phyloP scores from a whole-genome alignment of 139 green algal species.

The Raphidocelis subcapitata region DNA sequence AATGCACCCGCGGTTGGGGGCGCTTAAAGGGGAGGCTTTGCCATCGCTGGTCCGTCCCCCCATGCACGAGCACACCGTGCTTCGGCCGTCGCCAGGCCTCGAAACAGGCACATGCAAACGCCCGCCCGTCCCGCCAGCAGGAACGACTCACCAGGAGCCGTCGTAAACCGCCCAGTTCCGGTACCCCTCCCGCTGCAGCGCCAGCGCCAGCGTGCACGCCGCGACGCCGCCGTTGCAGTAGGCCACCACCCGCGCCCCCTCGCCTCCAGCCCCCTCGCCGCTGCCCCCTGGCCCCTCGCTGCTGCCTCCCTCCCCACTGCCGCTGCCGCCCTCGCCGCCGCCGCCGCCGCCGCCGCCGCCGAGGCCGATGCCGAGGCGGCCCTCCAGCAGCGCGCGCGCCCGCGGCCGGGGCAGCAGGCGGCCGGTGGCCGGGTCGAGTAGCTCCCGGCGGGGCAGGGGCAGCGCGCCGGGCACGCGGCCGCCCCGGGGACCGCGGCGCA shows the following conservation, averaged over 20 bases:
- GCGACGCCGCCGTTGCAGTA: constrained; percentile 45
- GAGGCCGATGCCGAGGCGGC: neutral
- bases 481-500: constrained; percentile 11
- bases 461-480: constrained; percentile 28
- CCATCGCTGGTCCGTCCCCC: too few species aligned
- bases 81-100: too few species aligned
- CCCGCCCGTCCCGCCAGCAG: too few species aligned
- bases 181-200: constrained; percentile 25
- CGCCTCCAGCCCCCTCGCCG: neutral
- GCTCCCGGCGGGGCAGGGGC: constrained; percentile 11
- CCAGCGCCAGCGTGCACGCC: constrained; percentile 23
- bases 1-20: too few species aligned
- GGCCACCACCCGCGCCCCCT: neutral
- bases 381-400: constrained; percentile 8
- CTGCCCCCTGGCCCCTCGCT: constrained; percentile 2
- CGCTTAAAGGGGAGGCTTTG: too few species aligned
- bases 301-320: neutral
- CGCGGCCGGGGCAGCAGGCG: constrained; percentile 6
- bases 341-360: neutral
- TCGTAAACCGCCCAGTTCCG: constrained; percentile 32
- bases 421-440: constrained; percentile 11
- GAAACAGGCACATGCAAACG: neutral
- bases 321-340: neutral
- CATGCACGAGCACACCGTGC: too few species aligned
- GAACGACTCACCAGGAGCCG: constrained; percentile 31